Evolutionary conservation across 2,329 filamentous ascomycete species (phyloP).

Genomic region (Hypoxylon sp.): DNA sequence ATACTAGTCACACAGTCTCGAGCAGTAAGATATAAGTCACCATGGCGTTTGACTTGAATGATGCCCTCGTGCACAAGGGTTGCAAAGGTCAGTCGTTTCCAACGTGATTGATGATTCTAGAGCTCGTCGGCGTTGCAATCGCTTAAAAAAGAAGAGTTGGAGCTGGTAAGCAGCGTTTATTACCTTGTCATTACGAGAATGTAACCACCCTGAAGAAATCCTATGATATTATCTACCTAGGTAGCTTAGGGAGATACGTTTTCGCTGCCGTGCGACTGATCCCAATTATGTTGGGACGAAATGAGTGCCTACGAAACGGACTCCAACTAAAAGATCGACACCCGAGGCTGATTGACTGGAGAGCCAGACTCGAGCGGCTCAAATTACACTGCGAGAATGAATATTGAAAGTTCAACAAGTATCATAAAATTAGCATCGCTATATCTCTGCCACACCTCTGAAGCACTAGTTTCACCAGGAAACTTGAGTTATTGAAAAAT

Average conservation of each 20-base stretch:
- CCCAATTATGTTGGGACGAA: background rate
- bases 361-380: too few species aligned
- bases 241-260: too few species aligned
- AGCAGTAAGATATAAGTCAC: background rate
- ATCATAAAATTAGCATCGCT: background rate
- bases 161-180: background rate
- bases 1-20: background rate
- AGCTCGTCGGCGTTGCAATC: background rate
- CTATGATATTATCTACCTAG: background rate
- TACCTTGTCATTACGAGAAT: background rate
- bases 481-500: background rate
- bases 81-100: background rate
- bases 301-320: background rate
- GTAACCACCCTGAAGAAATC: background rate
- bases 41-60: too few species aligned
- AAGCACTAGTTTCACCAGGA: too few species aligned
- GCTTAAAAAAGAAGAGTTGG: background rate
- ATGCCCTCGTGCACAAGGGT: background rate
- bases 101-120: background rate
- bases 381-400: too few species aligned
- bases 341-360: too few species aligned
- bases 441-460: too few species aligned
- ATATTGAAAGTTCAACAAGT: too few species aligned
- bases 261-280: background rate
- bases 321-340: too few species aligned